Conservation (phyloP, 257 asterid genomes). For the Plantago ovata region DNA sequence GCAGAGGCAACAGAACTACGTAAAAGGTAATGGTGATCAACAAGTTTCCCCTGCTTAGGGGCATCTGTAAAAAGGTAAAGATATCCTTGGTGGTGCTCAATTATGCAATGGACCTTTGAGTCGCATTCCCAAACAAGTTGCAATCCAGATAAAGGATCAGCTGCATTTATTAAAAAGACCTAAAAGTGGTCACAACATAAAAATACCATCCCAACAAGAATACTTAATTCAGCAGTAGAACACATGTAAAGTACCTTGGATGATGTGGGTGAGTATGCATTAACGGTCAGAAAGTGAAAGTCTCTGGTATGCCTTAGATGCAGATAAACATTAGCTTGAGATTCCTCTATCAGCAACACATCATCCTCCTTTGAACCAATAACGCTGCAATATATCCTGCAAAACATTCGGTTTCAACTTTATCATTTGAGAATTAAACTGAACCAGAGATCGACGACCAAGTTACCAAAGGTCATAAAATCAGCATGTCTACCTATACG, state of each 20-base stretch:
- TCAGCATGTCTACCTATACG: conserved; percentile 59
- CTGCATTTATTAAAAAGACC: conserved; percentile 91
- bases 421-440: conserved; percentile 9
- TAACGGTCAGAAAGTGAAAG: conserved; percentile 59
- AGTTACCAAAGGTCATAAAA: conserved; percentile 1
- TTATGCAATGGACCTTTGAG: conserved; percentile 64
- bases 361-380: conserved; percentile 67
- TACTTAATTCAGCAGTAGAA: conserved; percentile 15
- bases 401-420: conserved; percentile 25
- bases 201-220: conserved; percentile 22
- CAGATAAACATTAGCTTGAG: conserved; percentile 57
- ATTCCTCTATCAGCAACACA: conserved; percentile 69
- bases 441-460: conserved; percentile 12
- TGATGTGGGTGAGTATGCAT: conserved; percentile 55
- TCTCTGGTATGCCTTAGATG: conserved; percentile 77
- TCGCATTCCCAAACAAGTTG: conserved; percentile 82
- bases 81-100: conserved; percentile 94
- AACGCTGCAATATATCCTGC: conserved; percentile 78
- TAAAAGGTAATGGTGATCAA: conserved; percentile 75
- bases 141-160: conserved; percentile 83
- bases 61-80: conserved; percentile 91
- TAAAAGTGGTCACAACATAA: conserved; percentile 43
- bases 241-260: conserved; percentile 64
- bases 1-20: conserved; percentile 49
- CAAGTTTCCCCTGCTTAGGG: conserved; percentile 45